Conservation (phyloP, 257 asterid genomes). For the Fraxinus americana region DNA sequence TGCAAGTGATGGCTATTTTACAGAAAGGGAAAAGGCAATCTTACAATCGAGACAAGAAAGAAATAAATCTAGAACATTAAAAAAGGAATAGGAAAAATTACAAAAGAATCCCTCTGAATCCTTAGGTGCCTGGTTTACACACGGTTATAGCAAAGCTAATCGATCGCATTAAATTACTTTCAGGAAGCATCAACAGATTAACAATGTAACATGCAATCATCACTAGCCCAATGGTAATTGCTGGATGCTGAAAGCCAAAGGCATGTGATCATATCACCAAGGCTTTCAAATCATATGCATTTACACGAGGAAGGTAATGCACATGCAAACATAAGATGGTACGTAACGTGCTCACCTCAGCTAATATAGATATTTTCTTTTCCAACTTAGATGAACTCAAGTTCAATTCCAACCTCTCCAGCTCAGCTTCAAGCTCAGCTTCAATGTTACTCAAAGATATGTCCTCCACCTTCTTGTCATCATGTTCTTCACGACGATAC, state of each 20-base stretch:
- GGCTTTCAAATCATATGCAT: not conserved
- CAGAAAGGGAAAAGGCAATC: not conserved
- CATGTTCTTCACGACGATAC: constrained; percentile 24
- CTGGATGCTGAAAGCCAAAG: constrained; percentile 10
- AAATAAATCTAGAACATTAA: not conserved
- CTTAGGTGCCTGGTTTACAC: not conserved
- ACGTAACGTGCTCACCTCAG: constrained; percentile 50
- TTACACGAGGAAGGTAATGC: not conserved
- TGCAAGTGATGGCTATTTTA: not conserved
- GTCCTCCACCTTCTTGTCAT: constrained; percentile 48
- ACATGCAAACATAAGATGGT: not conserved
- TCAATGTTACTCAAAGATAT: constrained; percentile 75
- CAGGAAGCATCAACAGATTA: not conserved
- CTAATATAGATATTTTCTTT: constrained; percentile 40
- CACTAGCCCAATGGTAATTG: not conserved
- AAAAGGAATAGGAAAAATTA: not conserved
- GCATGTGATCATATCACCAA: not conserved
- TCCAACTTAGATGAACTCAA: constrained; percentile 55
- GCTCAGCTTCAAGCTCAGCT: constrained; percentile 98
- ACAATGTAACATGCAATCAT: not conserved
- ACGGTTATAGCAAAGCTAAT: too few species aligned
- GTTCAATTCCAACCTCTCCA: constrained; percentile 75
- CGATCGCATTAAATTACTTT: not conserved
- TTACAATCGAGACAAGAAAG: not conserved
- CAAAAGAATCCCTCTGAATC: not conserved